Evolutionary conservation across 257 asterid genomes (phyloP).

Genomic region (Schizonepeta tenuifolia): DNA sequence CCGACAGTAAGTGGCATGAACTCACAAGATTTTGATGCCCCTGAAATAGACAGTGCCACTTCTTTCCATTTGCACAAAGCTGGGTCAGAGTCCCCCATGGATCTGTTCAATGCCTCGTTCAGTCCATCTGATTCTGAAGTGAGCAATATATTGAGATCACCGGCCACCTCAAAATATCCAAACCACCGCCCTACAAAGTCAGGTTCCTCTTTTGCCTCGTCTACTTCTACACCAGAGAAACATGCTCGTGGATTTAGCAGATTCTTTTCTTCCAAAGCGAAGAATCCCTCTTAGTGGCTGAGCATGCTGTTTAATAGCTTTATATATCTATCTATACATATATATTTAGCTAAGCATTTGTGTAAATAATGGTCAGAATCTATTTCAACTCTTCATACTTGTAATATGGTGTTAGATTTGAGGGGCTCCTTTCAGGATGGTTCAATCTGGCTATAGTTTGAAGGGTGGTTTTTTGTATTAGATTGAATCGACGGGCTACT

Average conservation of each 20-base stretch:
- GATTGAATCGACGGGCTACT: slow-evolving; percentile 23
- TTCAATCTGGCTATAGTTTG: background rate
- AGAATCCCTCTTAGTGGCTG: slow-evolving; percentile 46
- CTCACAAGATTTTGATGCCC: slow-evolving; percentile 52
- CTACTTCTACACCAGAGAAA: slow-evolving; percentile 77
- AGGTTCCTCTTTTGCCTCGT: slow-evolving; percentile 59
- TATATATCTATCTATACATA: slow-evolving; percentile 24
- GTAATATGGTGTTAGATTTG: slow-evolving; percentile 38
- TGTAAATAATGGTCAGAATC: slow-evolving; percentile 48
- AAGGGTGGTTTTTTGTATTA: slow-evolving; percentile 18
- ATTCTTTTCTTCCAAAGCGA: slow-evolving; percentile 78
- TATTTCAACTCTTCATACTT: slow-evolving; percentile 18
- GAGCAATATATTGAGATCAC: slow-evolving; percentile 59
- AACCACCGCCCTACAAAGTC: slow-evolving; percentile 71
- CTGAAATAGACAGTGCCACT: slow-evolving; percentile 51
- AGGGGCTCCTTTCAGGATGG: slow-evolving; percentile 13
- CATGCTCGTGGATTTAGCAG: slow-evolving; percentile 77
- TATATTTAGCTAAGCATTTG: slow-evolving; percentile 35
- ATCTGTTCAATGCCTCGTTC: slow-evolving; percentile 41
- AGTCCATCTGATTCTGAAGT: slow-evolving; percentile 65
- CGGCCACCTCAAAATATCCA: slow-evolving; percentile 50
- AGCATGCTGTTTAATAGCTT: slow-evolving; percentile 19
- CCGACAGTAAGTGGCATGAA: slow-evolving; percentile 57
- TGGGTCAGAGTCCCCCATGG: slow-evolving; percentile 66
- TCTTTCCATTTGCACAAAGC: slow-evolving; percentile 44